Conservation (phyloP, 179 eudicot species). For the Silene coronaria region DNA sequence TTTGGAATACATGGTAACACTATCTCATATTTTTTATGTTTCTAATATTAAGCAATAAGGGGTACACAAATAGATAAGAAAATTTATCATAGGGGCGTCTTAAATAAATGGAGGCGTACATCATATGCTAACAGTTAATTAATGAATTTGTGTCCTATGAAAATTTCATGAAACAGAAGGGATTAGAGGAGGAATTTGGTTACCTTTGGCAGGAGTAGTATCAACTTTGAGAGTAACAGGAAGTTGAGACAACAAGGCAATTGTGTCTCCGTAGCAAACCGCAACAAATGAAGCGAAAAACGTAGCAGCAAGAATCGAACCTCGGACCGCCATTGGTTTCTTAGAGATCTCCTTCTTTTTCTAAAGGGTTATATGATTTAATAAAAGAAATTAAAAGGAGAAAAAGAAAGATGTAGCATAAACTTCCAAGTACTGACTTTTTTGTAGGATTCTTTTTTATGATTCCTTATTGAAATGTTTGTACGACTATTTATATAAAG, state of each 20-base stretch:
- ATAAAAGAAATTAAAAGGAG: background rate
- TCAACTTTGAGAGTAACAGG: conserved; percentile 27
- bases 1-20: too few relatives aligned
- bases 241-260: conserved; percentile 30
- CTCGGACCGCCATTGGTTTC: conserved; percentile 12
- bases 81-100: too few relatives aligned
- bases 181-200: background rate
- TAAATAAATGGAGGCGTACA: too few relatives aligned
- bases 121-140: too few relatives aligned
- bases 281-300: conserved; percentile 10
- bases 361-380: background rate
- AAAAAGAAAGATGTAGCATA: background rate
- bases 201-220: conserved; percentile 35
- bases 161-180: background rate
- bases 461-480: conserved; percentile 19
- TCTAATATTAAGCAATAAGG: too few relatives aligned
- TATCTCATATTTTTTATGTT: too few relatives aligned
- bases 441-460: conserved; percentile 12
- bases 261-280: conserved; percentile 29
- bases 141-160: too few relatives aligned
- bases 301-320: conserved; percentile 15
- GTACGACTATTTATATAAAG: conserved; percentile 23
- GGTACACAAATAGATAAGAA: too few relatives aligned
- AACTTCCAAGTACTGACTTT: conserved; percentile 12
- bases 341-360: background rate